phyloP scores from a whole-genome alignment of 176 grass and related monocot species.

The Eleusine coracana region DNA sequence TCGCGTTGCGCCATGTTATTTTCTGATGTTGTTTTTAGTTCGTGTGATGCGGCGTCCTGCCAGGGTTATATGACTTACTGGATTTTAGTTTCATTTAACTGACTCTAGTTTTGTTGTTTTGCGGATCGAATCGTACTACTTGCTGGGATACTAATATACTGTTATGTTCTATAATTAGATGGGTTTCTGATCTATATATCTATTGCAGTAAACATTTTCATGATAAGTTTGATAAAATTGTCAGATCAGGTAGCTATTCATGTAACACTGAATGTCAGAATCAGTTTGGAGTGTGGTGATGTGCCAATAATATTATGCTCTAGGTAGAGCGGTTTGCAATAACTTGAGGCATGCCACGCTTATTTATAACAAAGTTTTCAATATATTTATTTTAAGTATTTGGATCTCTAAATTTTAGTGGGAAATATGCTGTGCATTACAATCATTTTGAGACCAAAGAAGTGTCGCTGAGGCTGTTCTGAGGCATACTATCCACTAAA shows the following conservation, averaged over 20 bases:
- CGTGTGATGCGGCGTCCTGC: slow-evolving; percentile 34
- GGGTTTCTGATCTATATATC: neutral
- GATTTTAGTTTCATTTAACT: neutral
- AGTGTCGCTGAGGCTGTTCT: neutral
- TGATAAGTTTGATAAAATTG: neutral
- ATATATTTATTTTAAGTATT: neutral
- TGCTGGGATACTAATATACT: neutral
- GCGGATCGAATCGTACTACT: neutral
- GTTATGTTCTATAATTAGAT: neutral
- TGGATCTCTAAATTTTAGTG: neutral
- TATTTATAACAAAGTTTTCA: neutral
- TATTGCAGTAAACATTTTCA: neutral
- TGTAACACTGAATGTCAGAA: neutral
- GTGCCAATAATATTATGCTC: neutral
- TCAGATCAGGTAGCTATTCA: neutral
- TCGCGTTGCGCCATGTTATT: neutral
- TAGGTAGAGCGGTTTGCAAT: neutral
- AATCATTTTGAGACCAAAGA: neutral
- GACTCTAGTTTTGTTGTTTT: neutral
- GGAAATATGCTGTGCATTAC: neutral
- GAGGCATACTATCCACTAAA: neutral
- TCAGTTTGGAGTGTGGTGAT: neutral
- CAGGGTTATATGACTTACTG: neutral
- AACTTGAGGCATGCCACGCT: neutral
- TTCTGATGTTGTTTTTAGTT: neutral